Base-by-base conservation (phyloP, 2,329 filamentous ascomycete species). In the Fusarium mexicanum region DNA sequence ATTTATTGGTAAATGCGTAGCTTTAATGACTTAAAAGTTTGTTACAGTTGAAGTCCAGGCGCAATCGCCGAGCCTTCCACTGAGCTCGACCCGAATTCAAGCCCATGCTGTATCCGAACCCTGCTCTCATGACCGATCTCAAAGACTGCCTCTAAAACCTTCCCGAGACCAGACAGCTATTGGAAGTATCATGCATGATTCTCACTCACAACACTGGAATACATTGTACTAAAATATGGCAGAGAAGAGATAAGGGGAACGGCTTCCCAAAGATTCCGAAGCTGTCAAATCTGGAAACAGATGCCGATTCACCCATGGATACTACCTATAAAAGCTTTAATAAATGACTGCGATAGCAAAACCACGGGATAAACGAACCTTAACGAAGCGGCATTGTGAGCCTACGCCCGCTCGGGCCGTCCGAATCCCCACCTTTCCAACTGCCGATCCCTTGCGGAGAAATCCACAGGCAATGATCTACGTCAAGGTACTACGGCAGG, bases 221-320 rank as follows among this genome's bases (percentile, higher is more conserved):
- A 8, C 6, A 8, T 16, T 3, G 14, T 35, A 8, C 9, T 18
- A 0, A 10, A 18, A 18, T 5, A 5, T 13, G 20, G 6, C 2
- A 29, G 26, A 5, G 8, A 4, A 2, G 8, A 33, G 22, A 33
- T 10, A 2, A 35, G 0, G 0, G 3, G 7, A 51, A 2, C 0
- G 1, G 2, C 12, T 16, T 16, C 4, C 31, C 48, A n/a, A 53
- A 0, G 17, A 26, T 8, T 8, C 31, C 48, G 31, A 16, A 16
- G 12, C 12, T 20, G n/a, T 16, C 1, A 6, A 8, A 8, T 2
- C 0, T 6, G 6, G 3, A 8, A 5, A 2, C 9, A 53, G 6
- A 22, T 37, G n/a, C 31, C 33, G 50, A 6, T 8, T 20, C 5
- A 14, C 9, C 31, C 3, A 3, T 8, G 0, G 17, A 26, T 37